A percentile compares a stretch with the other conserved stretches of the same genome.
Conservation (phyloP, 768 basidiomycete genomes). For the Cyclocybe cylindracea region DNA sequence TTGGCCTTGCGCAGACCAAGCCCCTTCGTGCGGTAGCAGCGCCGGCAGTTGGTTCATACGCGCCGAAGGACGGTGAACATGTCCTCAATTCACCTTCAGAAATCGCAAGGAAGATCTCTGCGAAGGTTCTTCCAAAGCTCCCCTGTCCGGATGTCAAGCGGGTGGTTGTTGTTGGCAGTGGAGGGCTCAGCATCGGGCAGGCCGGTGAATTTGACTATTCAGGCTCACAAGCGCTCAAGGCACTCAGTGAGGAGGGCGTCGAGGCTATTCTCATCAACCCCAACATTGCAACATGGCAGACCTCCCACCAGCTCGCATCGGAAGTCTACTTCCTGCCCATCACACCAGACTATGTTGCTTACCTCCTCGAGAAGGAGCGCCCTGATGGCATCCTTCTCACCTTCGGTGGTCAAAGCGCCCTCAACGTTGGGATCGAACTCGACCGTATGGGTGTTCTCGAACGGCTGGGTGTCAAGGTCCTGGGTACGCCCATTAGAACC, state of each 20-base stretch:
- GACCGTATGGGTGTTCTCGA: slow-evolving; percentile 97
- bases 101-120: slow-evolving; percentile 89
- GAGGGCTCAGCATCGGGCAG: slow-evolving; percentile 96
- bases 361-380: slow-evolving; percentile 96
- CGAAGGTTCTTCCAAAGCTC: slow-evolving; percentile 90
- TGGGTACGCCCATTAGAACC: slow-evolving; percentile 94
- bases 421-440: slow-evolving; percentile 96
- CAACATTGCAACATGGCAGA: slow-evolving; percentile 99
- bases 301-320: slow-evolving; percentile 93
- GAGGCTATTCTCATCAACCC: slow-evolving; percentile 96
- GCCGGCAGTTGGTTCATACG: slow-evolving; percentile 73
- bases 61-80: slow-evolving; percentile 66
- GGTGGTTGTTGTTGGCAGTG: slow-evolving; percentile 94
- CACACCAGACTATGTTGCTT: slow-evolving; percentile 96
- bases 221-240: slow-evolving; percentile 98
- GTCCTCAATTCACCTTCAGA: slow-evolving; percentile 94
- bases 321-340: slow-evolving; percentile 98
- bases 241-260: slow-evolving; percentile 93
- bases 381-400: slow-evolving; percentile 97
- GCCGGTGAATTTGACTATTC: slow-evolving; percentile 99
- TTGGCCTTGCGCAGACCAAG: slow-evolving; percentile 47
- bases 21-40: slow-evolving; percentile 68
- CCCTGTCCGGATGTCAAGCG: slow-evolving; percentile 91
- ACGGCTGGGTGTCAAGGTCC: slow-evolving; percentile 86
- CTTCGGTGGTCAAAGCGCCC: slow-evolving; percentile 96